Percentiles rank a stretch among this genome's conserved stretches.
Evolutionary conservation across 768 basidiomycete genomes (phyloP).

Genomic region (Collybia nuda): DNA sequence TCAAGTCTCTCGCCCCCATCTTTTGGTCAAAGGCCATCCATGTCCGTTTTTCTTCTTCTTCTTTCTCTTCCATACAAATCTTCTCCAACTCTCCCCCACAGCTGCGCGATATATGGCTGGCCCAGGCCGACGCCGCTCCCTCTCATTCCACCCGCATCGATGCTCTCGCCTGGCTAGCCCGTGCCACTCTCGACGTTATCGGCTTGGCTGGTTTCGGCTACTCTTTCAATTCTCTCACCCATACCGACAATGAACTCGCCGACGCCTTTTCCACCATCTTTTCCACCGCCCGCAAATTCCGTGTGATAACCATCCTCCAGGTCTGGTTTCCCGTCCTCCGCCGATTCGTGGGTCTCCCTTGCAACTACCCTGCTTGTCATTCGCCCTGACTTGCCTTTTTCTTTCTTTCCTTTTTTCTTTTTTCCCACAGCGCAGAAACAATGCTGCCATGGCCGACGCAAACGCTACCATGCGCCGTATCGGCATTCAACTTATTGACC

Average conservation of each 20-base stretch:
- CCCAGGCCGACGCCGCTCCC: constrained; percentile 18
- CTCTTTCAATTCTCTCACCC: constrained; percentile 50
- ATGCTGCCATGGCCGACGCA: constrained; percentile 40
- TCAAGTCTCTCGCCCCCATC: constrained; percentile 51
- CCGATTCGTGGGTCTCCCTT: constrained; percentile 42
- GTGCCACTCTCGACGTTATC: constrained; percentile 67
- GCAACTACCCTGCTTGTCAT: background rate
- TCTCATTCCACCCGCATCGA: constrained; percentile 38
- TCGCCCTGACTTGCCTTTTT: background rate
- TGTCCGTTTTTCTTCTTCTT: too few relatives aligned
- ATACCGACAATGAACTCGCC: constrained; percentile 52
- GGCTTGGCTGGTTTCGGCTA: constrained; percentile 72
- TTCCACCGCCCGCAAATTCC: constrained; percentile 49
- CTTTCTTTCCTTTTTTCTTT: too few relatives aligned
- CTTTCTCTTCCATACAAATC: too few relatives aligned
- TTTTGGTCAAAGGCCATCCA: constrained; percentile 59
- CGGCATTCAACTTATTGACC: constrained; percentile 50
- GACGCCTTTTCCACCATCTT: constrained; percentile 55
- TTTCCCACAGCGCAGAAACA: constrained; percentile 41
- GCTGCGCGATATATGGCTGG: constrained; percentile 49
- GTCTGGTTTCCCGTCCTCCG: constrained; percentile 58
- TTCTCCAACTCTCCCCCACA: constrained; percentile 19
- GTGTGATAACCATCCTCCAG: constrained; percentile 51
- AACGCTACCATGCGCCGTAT: constrained; percentile 50
- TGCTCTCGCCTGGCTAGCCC: constrained; percentile 51